phyloP scores from a whole-genome alignment of 345 rosid genomes.

The Lepidium africanum region DNA sequence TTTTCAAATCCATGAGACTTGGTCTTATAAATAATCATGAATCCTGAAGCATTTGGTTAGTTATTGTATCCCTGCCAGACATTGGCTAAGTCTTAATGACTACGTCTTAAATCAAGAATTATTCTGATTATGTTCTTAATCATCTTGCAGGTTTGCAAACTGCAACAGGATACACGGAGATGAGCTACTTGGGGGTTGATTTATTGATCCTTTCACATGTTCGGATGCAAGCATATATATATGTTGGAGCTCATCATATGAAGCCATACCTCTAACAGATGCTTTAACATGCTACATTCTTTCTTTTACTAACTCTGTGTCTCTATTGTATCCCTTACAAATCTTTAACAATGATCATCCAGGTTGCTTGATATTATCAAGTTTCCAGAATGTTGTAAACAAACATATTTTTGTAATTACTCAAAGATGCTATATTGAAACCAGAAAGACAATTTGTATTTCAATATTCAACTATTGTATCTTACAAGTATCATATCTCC shows the following conservation, averaged over 20 bases:
- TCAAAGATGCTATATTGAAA: not conserved
- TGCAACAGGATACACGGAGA: conserved; percentile 42
- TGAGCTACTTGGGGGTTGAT: conserved; percentile 37
- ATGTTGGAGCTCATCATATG: conserved; percentile 46
- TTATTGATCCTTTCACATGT: conserved; percentile 34
- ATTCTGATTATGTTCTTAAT: not conserved
- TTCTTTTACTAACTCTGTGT: conserved; percentile 12
- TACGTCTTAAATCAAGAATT: not conserved
- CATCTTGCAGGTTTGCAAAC: conserved; percentile 39
- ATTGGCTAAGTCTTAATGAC: not conserved
- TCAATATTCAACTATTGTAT: not conserved
- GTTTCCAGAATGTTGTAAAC: conserved; percentile 9
- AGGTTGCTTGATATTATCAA: conserved; percentile 12
- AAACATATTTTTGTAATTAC: not conserved
- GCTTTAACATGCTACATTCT: not conserved
- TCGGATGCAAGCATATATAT: conserved; percentile 33
- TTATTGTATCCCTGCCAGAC: not conserved
- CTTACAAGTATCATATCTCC: not conserved
- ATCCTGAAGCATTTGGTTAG: conserved; percentile 45
- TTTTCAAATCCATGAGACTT: conserved; percentile 28
- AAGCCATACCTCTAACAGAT: conserved; percentile 13
- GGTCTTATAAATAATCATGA: conserved; percentile 34
- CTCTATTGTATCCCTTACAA: not conserved
- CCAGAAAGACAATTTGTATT: not conserved
- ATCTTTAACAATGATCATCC: not conserved